Evolutionary conservation across 2,329 filamentous ascomycete species (phyloP).

Genomic region (Colletotrichum chlorophyti): DNA sequence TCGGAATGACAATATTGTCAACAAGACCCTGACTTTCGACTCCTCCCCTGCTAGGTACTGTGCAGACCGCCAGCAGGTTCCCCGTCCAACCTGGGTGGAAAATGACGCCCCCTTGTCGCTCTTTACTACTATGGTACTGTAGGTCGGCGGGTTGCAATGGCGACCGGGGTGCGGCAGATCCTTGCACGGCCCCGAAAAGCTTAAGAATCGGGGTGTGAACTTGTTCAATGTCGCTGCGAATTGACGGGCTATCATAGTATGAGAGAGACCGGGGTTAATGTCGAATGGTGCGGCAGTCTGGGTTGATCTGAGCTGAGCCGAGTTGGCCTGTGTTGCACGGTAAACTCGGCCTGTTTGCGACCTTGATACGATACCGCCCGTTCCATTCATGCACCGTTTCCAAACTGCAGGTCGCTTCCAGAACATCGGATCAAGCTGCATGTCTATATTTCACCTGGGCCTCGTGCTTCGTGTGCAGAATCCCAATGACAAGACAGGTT

Average conservation of each 20-base stretch:
- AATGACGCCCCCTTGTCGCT: neutral
- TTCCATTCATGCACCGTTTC: no score
- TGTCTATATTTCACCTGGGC: no score
- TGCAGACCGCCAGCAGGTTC: conserved; percentile 4
- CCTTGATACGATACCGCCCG: neutral
- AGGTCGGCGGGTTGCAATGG: conserved; percentile 10
- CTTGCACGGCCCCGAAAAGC: conserved; percentile 20
- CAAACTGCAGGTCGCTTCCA: neutral
- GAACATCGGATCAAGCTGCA: conserved; percentile 8
- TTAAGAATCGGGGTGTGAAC: conserved; percentile 8
- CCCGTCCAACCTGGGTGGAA: conserved; percentile 3
- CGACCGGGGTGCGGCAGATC: conserved; percentile 3
- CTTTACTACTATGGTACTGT: no score
- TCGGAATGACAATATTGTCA: neutral
- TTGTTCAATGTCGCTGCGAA: conserved; percentile 24
- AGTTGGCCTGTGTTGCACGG: neutral
- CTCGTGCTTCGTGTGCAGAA: neutral
- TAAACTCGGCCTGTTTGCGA: neutral
- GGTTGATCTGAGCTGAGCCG: neutral
- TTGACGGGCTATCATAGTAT: neutral
- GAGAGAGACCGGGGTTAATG: neutral
- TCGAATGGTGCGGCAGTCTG: neutral
- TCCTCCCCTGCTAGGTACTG: no score
- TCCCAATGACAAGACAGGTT: neutral
- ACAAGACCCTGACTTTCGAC: neutral